Conservation (phyloP, 352 stramenopile species). For the Bremia lactucae region DNA sequence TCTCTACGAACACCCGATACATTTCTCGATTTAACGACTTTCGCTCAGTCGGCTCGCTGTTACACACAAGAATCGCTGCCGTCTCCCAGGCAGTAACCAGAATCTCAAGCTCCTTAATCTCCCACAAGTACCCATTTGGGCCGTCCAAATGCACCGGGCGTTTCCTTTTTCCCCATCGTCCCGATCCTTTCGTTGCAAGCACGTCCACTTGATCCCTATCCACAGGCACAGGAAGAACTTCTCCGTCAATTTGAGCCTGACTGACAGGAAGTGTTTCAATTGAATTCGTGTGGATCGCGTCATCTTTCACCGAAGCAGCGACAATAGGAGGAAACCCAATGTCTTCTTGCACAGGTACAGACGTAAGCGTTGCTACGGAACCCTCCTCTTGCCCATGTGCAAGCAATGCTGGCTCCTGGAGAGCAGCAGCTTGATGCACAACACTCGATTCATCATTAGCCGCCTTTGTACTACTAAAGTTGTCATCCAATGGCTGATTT, state of each 20-base stretch:
- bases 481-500: too few relatives aligned
- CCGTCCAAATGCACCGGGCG: slow-evolving; percentile 15
- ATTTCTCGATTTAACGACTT: slow-evolving; percentile 27
- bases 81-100: slow-evolving; percentile 31
- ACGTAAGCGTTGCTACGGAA: too few relatives aligned
- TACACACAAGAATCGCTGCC: slow-evolving; percentile 18
- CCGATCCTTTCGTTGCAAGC: background rate
- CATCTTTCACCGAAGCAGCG: too few relatives aligned
- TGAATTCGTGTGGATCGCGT: too few relatives aligned
- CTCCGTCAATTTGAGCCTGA: background rate
- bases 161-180: slow-evolving; percentile 10
- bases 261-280: background rate
- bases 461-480: too few relatives aligned
- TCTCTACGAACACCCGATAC: slow-evolving; percentile 24
- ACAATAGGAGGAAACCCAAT: background rate
- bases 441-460: too few relatives aligned
- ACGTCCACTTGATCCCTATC: too few relatives aligned
- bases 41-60: slow-evolving; percentile 9
- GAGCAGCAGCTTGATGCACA: too few relatives aligned
- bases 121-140: slow-evolving; percentile 19
- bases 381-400: too few relatives aligned
- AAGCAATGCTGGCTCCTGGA: too few relatives aligned
- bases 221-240: background rate
- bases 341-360: background rate
- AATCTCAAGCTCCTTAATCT: slow-evolving; percentile 20